A percentile compares a stretch with the other conserved stretches of the same genome.
Evolutionary conservation across 2,329 filamentous ascomycete species (phyloP).

Genomic region (Aspergillus pseudotamarii): DNA sequence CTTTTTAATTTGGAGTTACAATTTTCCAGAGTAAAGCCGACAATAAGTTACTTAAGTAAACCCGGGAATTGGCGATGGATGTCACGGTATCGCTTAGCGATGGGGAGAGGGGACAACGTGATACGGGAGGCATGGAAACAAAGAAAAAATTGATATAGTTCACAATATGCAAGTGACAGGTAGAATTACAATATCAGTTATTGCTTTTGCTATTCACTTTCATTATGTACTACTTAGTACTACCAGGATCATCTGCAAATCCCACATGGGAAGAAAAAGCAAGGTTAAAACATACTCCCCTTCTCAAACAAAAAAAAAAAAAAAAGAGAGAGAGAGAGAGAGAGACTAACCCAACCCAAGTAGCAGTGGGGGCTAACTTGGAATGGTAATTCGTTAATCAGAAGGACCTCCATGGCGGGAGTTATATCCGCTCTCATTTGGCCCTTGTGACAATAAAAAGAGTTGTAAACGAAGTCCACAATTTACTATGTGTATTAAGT

Average conservation of each 20-base stretch:
- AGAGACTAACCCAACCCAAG: not conserved
- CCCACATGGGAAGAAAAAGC: not conserved
- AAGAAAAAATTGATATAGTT: not conserved
- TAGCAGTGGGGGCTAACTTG: not conserved
- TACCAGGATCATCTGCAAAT: not conserved
- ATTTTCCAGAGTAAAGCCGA: not conserved
- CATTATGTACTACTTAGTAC: not conserved
- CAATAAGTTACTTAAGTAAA: not conserved
- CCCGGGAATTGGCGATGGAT: not conserved
- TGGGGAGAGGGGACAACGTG: not conserved
- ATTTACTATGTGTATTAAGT: slow-evolving; percentile 3
- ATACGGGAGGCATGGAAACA: not conserved
- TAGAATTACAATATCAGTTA: not conserved
- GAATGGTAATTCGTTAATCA: not conserved
- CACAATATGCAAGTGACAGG: not conserved
- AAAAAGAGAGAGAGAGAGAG: not conserved
- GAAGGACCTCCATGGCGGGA: not conserved
- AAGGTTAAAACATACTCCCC: not conserved
- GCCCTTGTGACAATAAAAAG: not conserved
- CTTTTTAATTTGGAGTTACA: not conserved
- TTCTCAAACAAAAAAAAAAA: not conserved
- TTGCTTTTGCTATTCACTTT: not conserved
- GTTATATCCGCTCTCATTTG: not conserved
- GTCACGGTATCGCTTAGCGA: not conserved
- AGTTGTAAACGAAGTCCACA: slow-evolving; percentile 1